These are phyloP conservation scores for Mucor sp. DNA, from an alignment of 371 early-diverging fungal genomes.

Conservation along the genomic window DNA sequence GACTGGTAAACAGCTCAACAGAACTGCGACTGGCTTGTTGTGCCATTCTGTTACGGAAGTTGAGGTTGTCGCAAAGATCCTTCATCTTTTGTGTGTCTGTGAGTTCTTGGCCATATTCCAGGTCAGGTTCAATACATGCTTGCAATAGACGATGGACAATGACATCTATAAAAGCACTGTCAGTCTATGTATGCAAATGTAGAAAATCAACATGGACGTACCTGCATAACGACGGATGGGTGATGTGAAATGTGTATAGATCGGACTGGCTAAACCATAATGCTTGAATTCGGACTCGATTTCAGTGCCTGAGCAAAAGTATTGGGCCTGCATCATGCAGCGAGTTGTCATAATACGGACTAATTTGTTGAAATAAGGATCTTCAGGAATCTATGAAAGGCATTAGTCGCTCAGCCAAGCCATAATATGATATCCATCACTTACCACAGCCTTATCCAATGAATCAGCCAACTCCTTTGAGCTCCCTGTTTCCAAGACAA, in stretches of 20 bases:
- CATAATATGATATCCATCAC: background rate
- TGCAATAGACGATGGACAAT: conserved; percentile 92
- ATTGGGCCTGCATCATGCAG: conserved; percentile 93
- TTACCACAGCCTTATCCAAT: conserved; percentile 73
- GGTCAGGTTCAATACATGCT: conserved; percentile 73
- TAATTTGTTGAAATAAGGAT: conserved; percentile 89
- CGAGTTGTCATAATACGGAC: conserved; percentile 91
- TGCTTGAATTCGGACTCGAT: conserved; percentile 81
- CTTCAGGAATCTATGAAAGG: conserved; percentile 52
- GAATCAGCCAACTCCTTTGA: conserved; percentile 85
- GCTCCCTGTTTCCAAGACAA: conserved; percentile 42
- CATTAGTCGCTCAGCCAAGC: background rate
- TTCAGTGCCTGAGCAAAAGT: conserved; percentile 84
- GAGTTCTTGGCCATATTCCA: conserved; percentile 68
- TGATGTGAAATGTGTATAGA: conserved; percentile 95
- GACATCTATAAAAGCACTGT: conserved; percentile 67
- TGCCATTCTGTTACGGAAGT: conserved; percentile 95
- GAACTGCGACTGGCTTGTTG: conserved; percentile 94
- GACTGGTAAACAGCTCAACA: conserved; percentile 92
- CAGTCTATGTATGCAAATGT: background rate
- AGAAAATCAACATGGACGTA: conserved; percentile 18
- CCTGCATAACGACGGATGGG: conserved; percentile 96
- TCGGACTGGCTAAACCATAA: conserved; percentile 85
- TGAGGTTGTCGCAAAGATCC: conserved; percentile 85
- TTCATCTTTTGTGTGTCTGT: conserved; percentile 79